Evolutionary conservation across 2,329 filamentous ascomycete genomes (phyloP).

Genomic region (Nakataea oryzae): DNA sequence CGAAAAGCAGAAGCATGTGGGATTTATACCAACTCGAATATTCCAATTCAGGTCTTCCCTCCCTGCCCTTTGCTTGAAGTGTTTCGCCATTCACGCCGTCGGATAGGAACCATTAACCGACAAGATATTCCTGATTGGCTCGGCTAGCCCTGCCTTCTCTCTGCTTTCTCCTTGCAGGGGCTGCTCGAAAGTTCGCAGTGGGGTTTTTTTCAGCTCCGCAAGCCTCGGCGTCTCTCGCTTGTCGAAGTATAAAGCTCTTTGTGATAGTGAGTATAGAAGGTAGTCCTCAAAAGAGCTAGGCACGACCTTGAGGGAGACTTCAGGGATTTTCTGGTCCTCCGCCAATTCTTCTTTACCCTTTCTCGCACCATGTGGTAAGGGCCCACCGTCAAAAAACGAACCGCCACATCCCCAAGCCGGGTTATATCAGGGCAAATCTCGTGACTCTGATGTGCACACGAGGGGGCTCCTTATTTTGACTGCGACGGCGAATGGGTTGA

Average conservation of each 20-base stretch:
- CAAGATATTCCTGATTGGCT: background rate
- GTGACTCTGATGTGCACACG: background rate
- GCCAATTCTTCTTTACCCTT: background rate
- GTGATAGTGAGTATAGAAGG: too few relatives aligned
- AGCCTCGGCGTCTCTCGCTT: too few relatives aligned
- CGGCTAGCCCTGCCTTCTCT: background rate
- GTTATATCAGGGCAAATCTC: background rate
- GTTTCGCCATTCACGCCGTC: background rate
- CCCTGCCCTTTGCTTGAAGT: background rate
- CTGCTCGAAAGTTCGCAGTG: too few relatives aligned
- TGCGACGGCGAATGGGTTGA: too few relatives aligned
- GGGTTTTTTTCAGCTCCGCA: too few relatives aligned
- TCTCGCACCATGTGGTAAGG: background rate
- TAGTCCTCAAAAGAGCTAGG: too few relatives aligned
- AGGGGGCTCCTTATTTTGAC: too few relatives aligned
- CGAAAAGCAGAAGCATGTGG: too few relatives aligned
- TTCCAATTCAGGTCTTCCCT: background rate
- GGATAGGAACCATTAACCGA: background rate
- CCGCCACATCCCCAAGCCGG: background rate
- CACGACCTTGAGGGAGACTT: too few relatives aligned
- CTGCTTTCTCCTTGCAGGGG: too few relatives aligned
- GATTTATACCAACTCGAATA: background rate
- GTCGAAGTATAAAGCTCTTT: too few relatives aligned
- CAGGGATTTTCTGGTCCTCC: background rate
- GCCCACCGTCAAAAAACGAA: background rate